Base-by-base conservation (phyloP, 345 rosid species). In the Camelina hispida region DNA sequence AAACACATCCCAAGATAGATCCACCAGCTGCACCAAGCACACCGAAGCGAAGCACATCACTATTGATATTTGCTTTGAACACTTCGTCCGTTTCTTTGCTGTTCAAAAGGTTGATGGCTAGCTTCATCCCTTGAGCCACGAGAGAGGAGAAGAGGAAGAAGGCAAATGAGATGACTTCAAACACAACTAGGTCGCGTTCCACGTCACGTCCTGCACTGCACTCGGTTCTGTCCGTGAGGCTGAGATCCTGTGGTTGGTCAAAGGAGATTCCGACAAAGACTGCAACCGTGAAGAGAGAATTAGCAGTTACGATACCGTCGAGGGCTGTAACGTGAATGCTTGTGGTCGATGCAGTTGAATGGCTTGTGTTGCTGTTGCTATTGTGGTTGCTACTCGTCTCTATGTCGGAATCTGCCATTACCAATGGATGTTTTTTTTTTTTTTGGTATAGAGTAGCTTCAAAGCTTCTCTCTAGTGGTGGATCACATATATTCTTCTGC, bases 1-100 rank as follows among this genome's bases (percentile, higher is more conserved):
- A 76, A 3, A 76, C 75, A 56, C 80, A 70, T 0, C 80, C 76
- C 53, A 77, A 25, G 14, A 70, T 14, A 4, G 44, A 69, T 46
- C 80, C 80, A 44, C 71, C 80, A 1, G 80, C 80, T 23, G 80
- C 70, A 55, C 75, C 80, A 62, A 77, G 37, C 66, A 77, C 75
- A 34, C 80, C 80, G 14, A 77, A 75, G 4, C 80, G 65, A 37
- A 77, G 80, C 71, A 77, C 61, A 37, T 77, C 71, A 2, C 52
- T 16, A 7, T 76, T 76, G 25, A 76, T 63, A 46, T 69, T 62
- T 1, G 80, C 80, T 62, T 47, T 69, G 10, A 76, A 69, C 14
- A 56, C 80, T 18, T 76, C 53, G 17, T 76, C 75, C 4, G 71
- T 68, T 47, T 76, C 75, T 9, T 76, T 69, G 44, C 71, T 69